Evolutionary conservation across 306 rosid species (phyloP).

Genomic region (Cucumis hystrix): DNA sequence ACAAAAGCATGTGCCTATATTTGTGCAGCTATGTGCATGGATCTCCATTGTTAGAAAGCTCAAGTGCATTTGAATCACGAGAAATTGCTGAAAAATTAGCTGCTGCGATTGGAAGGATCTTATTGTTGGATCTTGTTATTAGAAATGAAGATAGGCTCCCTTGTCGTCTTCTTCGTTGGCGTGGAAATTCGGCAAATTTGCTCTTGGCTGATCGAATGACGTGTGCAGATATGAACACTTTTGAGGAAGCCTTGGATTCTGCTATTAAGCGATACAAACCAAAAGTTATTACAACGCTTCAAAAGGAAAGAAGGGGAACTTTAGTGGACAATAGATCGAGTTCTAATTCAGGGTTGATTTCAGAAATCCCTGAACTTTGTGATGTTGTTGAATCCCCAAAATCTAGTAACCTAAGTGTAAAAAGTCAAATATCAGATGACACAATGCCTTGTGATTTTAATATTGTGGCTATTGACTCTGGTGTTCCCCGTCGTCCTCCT

Average conservation of each 20-base stretch:
- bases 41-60: constrained; percentile 76
- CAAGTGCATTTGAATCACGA: constrained; percentile 50
- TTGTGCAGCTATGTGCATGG: constrained; percentile 84
- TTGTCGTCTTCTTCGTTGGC: constrained; percentile 86
- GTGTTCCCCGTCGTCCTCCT: constrained; percentile 94
- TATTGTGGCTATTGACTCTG: constrained; percentile 65
- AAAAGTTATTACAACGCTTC: constrained; percentile 39
- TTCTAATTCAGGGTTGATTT: constrained; percentile 31
- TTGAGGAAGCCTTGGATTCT: constrained; percentile 50
- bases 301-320: constrained; percentile 75
- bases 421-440: constrained; percentile 28
- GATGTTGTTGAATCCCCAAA: constrained; percentile 33
- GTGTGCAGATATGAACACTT: constrained; percentile 30
- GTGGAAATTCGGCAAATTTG: constrained; percentile 86
- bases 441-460: constrained; percentile 29
- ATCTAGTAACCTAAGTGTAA: constrained; percentile 26
- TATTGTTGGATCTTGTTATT: constrained; percentile 83
- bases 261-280: constrained; percentile 57
- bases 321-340: constrained; percentile 47
- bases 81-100: constrained; percentile 59
- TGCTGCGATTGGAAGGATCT: constrained; percentile 74
- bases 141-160: constrained; percentile 98
- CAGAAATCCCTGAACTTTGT: constrained; percentile 56
- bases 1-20: constrained; percentile 6
- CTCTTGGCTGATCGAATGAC: constrained; percentile 55